Base-by-base conservation (phyloP, 176 grass and related monocot species). In the Metroxylon sagu region DNA sequence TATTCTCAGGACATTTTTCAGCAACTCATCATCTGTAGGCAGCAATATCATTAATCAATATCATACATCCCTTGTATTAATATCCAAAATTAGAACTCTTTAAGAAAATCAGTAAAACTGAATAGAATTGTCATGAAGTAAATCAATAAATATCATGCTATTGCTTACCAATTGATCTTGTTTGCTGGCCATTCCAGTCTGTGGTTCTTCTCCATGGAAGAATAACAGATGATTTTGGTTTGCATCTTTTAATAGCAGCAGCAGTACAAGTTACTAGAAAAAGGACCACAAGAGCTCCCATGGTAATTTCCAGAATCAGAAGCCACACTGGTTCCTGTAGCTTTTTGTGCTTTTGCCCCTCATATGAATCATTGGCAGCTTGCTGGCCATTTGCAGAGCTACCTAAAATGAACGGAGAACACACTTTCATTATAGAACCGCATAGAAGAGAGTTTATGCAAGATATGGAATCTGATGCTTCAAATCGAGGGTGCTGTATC, bases 131-230 rank as follows among this genome's bases (percentile, higher is more conserved):
- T 62, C 15, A 53, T 19, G 50, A 76, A 17, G 23, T 55, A 52
- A 26, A 48, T 1, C 12, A 54, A 71, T n/a, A 26, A 29, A 25
- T 12, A 5, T 4, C 25, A 23, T 25, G 14, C 2, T 54, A 56
- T 58, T 50, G 71, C 84, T 81, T 6, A 92, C 93, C 82, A 1
- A 92, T 92, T 6, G 93, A 86, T 50, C 92, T 85, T 70, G 74
- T 43, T 27, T 48, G 69, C 49, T 57, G 75, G 52, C 92, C 84
- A 74, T 85, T 98, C 81, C 79, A 83, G 63, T 62, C 83, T 48
- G 83, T 26, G 10, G 57, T 76, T 76, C 88, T 98, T 71, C 73
- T 76, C 79, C 70, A 75, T 29, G 73, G 71, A 71, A 52, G 52
- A 29, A 53, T 25, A 49, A 43, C 1, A n/a, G 71, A 80, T 18